A percentile compares a stretch with the other conserved stretches of the same genome.
Evolutionary conservation across 768 basidiomycete species (phyloP).

Genomic region (Tephrocybe sp.): DNA sequence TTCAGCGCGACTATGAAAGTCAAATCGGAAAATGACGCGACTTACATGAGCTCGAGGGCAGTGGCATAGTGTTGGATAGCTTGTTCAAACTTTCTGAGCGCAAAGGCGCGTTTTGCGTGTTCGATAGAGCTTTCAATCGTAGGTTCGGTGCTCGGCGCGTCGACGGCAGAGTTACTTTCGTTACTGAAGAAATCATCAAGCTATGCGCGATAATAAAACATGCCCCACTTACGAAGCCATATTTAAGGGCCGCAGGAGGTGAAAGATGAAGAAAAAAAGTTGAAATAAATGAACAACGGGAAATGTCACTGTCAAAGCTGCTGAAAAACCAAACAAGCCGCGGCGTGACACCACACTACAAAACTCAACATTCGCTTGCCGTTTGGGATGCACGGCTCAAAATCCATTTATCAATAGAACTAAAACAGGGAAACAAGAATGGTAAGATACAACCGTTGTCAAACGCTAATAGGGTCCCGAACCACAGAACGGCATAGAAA

Average conservation of each 20-base stretch:
- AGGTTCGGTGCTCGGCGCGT: slow-evolving; percentile 23
- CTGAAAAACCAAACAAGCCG: not conserved
- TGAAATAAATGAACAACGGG: not conserved
- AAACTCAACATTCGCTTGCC: not conserved
- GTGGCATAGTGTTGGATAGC: slow-evolving; percentile 82
- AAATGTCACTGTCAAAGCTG: not conserved
- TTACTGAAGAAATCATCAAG: not conserved
- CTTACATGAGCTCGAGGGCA: slow-evolving; percentile 82
- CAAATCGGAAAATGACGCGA: slow-evolving; percentile 27
- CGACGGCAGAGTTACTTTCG: slow-evolving; percentile 7
- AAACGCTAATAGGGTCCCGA: slow-evolving; percentile 12
- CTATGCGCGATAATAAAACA: not conserved
- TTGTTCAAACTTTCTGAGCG: slow-evolving; percentile 82
- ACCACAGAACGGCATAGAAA: slow-evolving; percentile 12
- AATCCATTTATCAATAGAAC: slow-evolving; percentile 4
- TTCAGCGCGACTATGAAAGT: slow-evolving; percentile 4
- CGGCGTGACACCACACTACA: slow-evolving; percentile 1
- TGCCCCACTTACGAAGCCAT: slow-evolving; percentile 13
- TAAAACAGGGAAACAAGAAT: slow-evolving; percentile 3
- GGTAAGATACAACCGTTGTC: slow-evolving; percentile 2
- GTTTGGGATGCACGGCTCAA: not conserved
- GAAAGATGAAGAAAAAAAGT: not conserved
- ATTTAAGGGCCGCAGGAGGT: not conserved
- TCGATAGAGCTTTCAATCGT: slow-evolving; percentile 62
- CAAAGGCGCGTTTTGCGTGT: slow-evolving; percentile 85